Evolutionary conservation across 495 filamentous ascomycete species (phyloP).

Genomic region (Elaphomyces granulatus): DNA sequence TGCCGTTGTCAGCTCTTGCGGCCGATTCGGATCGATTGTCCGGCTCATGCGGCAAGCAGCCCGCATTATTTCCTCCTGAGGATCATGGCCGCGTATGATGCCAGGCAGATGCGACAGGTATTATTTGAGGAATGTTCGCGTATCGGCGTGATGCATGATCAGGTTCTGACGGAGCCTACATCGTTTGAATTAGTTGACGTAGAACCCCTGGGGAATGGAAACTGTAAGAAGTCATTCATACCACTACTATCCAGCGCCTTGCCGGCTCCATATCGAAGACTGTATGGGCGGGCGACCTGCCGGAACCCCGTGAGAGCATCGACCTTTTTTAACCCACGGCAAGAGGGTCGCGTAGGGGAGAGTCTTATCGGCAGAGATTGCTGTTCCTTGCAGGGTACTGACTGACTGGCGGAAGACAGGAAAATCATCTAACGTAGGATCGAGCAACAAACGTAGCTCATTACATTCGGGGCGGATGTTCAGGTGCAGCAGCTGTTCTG

Average conservation of each 20-base stretch:
- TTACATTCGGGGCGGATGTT: slow-evolving; percentile 16
- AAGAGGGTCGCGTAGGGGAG: slow-evolving; percentile 22
- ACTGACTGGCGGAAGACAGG: slow-evolving; percentile 16
- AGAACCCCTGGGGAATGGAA: neutral
- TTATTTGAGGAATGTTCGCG: slow-evolving; percentile 22
- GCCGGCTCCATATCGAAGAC: slow-evolving; percentile 22
- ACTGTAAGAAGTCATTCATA: slow-evolving; percentile 5
- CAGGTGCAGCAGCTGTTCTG: slow-evolving; percentile 14
- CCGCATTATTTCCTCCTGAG: slow-evolving; percentile 17
- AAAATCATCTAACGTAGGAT: slow-evolving; percentile 11
- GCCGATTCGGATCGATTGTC: slow-evolving; percentile 20
- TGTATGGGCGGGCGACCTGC: slow-evolving; percentile 21
- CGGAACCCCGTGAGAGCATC: slow-evolving; percentile 19
- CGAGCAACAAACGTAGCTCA: slow-evolving; percentile 16
- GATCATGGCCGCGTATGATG: slow-evolving; percentile 17
- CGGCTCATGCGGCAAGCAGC: slow-evolving; percentile 20
- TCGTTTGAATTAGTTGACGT: too few relatives aligned
- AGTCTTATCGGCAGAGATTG: slow-evolving; percentile 19
- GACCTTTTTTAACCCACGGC: slow-evolving; percentile 18
- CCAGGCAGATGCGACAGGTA: slow-evolving; percentile 22
- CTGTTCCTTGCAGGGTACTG: slow-evolving; percentile 16
- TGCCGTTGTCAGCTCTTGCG: slow-evolving; percentile 15
- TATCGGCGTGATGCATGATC: slow-evolving; percentile 22
- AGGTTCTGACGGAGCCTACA: too few relatives aligned
- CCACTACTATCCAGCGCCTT: slow-evolving; percentile 24